Base-by-base conservation (phyloP, 2,329 filamentous ascomycete species). In the Sporothrix humicola region DNA sequence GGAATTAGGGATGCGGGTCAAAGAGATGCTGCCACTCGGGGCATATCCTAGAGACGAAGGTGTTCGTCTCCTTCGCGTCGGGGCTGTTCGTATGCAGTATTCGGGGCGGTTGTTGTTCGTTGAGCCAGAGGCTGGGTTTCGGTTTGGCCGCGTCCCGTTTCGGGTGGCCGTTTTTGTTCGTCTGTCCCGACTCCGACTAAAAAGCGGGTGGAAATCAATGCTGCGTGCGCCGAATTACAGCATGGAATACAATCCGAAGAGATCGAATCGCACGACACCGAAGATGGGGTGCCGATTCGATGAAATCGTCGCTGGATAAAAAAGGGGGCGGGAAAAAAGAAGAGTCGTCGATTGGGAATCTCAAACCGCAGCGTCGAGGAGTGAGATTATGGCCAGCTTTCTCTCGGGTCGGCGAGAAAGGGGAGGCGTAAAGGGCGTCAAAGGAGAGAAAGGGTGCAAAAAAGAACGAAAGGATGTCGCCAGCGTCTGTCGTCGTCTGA, bases 11-110 rank as follows among this genome's bases (percentile, higher is more conserved):
- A 23, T 65, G 54, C 46, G 61, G 59, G 44, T 63, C 52, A 44
- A 42, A 44, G 58, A 69, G 73, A 63, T 66, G 58, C 58, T 69
- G 71, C 56, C 66, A 63, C 73, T 20, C 69, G 73, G 31, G 69
- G 65, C 73, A 74, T 74, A 65, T 69, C 73, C 65, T 70, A 42
- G 37, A 58, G 59, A n/a, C 26, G 26, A 10, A 31, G 54, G 20
- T 44, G n/a, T 48, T 61, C 54, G 69, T 71, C 69, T 71, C 56
- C 31, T 52, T 63, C 56, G 23, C 69, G 56, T 63, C 23, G 23
- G 44, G 17, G 13, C 17, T 52, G 20, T 20, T 50, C 56, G 56
- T 52, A 66, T 59, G 52, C 46, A 69, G 46, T 48, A 48, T 42
- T 54, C 52, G 52, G 61, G 42, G 42, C 9, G 56, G 42, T 8